Conservation (phyloP, 2,329 filamentous ascomycete genomes). For the Akanthomyces muscarius region DNA sequence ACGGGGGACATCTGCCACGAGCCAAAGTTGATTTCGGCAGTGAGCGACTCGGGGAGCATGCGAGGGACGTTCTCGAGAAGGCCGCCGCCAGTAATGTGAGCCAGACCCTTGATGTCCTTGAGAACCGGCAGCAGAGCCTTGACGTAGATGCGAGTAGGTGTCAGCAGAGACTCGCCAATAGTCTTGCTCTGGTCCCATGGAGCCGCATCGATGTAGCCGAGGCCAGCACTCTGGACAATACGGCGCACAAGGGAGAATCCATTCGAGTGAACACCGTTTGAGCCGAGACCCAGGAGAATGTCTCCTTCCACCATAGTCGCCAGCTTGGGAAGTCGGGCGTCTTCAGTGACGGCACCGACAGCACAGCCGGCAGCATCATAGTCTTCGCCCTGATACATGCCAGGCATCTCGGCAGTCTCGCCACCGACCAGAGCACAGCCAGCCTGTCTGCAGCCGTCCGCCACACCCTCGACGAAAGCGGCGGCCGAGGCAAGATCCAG, state of each 20-base stretch:
- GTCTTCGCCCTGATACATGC: constrained; percentile 81
- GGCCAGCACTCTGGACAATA: constrained; percentile 69
- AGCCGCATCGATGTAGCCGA: constrained; percentile 66
- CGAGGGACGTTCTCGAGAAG: constrained; percentile 91
- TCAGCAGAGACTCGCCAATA: constrained; percentile 75
- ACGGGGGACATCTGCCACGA: constrained; percentile 74
- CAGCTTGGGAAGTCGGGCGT: constrained; percentile 69
- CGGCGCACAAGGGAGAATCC: constrained; percentile 95
- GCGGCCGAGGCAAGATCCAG: constrained; percentile 74
- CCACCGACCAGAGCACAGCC: constrained; percentile 92
- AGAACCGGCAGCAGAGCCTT: constrained; percentile 68
- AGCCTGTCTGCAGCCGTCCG: constrained; percentile 77
- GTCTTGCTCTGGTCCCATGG: constrained; percentile 67
- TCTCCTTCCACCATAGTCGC: constrained; percentile 77
- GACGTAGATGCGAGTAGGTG: constrained; percentile 92
- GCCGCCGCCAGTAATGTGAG: constrained; percentile 95
- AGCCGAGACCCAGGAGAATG: constrained; percentile 78
- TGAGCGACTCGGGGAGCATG: constrained; percentile 76
- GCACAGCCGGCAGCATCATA: constrained; percentile 93
- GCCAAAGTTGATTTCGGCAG: constrained; percentile 74
- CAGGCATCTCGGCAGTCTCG: constrained; percentile 97
- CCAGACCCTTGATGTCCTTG: constrained; percentile 78
- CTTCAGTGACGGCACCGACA: constrained; percentile 72
- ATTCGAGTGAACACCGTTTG: constrained; percentile 89
- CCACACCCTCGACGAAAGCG: constrained; percentile 87